Conservation (phyloP, 768 basidiomycete species). For the Aureoboletus auriporus region DNA sequence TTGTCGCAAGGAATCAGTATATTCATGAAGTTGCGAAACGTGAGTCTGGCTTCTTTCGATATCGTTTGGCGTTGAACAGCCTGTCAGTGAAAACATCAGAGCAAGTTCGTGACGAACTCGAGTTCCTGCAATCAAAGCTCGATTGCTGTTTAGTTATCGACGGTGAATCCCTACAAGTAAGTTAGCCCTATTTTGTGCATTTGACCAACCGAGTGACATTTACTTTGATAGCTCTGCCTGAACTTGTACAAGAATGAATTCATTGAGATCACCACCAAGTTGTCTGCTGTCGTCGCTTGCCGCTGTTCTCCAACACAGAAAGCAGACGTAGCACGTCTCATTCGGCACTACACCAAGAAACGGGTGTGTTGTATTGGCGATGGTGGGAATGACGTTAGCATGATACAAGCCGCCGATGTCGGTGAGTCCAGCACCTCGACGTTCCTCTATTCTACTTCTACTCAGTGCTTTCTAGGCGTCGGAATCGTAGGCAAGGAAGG, state of each 20-base stretch:
- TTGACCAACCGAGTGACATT: background rate
- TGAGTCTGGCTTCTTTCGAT: conserved; percentile 28
- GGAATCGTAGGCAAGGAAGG: conserved; percentile 99
- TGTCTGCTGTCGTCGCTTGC: conserved; percentile 95
- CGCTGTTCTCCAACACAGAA: conserved; percentile 99
- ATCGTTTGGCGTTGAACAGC: conserved; percentile 2
- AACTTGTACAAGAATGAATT: conserved; percentile 91
- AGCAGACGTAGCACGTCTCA: conserved; percentile 93
- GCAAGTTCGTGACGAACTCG: conserved; percentile 81
- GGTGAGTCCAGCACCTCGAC: conserved; percentile 50
- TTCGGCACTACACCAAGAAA: conserved; percentile 86
- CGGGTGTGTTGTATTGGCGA: conserved; percentile 98
- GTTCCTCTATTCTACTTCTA: background rate
- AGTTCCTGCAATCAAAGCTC: conserved; percentile 89
- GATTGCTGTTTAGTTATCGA: conserved; percentile 99
- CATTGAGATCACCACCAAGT: conserved; percentile 91
- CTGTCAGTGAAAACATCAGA: conserved; percentile 79
- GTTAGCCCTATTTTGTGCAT: conserved; percentile 8
- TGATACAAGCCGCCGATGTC: conserved; percentile 99
- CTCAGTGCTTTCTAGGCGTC: conserved; percentile 53
- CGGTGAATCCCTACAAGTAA: conserved; percentile 90
- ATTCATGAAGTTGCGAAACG: conserved; percentile 95
- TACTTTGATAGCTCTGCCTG: conserved; percentile 67
- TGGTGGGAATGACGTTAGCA: conserved; percentile 98
- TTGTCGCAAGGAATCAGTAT: conserved; percentile 94